Conservation (phyloP, 345 rosid species). For the Dipteronia sinensis region DNA sequence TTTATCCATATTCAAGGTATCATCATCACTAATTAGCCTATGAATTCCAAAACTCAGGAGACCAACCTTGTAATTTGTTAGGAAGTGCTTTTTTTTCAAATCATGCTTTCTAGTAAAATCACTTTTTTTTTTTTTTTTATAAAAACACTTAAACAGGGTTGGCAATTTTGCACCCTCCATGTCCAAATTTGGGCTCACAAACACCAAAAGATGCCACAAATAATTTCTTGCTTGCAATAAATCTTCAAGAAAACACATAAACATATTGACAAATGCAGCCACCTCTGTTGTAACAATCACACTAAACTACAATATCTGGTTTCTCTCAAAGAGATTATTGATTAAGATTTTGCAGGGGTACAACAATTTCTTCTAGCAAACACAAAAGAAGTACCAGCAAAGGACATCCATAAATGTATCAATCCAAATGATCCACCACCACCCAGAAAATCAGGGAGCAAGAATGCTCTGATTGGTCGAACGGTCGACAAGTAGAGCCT, state of each 20-base stretch:
- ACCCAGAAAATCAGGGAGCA: conserved; percentile 37
- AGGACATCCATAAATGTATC: conserved; percentile 26
- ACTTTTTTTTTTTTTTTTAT: too few relatives aligned
- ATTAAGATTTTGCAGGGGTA: conserved; percentile 9
- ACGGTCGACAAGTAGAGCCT: conserved; percentile 27
- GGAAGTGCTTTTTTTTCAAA: too few relatives aligned
- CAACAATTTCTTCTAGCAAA: background rate
- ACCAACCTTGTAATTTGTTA: too few relatives aligned
- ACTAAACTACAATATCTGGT: background rate
- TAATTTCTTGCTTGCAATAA: too few relatives aligned
- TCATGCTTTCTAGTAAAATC: too few relatives aligned
- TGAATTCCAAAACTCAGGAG: too few relatives aligned
- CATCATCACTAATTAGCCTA: background rate
- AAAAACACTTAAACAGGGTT: too few relatives aligned
- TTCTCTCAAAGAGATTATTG: background rate
- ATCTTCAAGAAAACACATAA: too few relatives aligned
- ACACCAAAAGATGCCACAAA: too few relatives aligned
- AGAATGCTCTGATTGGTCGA: conserved; percentile 11
- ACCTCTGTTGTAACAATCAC: background rate
- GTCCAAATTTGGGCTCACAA: too few relatives aligned
- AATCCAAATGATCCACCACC: conserved; percentile 44
- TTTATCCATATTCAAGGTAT: conserved; percentile 23
- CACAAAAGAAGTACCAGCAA: conserved; percentile 9
- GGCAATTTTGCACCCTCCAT: too few relatives aligned
- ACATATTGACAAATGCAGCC: background rate